Conservation (phyloP, 371 early-diverging fungal genomes). For the Capniomyces stellatus region DNA sequence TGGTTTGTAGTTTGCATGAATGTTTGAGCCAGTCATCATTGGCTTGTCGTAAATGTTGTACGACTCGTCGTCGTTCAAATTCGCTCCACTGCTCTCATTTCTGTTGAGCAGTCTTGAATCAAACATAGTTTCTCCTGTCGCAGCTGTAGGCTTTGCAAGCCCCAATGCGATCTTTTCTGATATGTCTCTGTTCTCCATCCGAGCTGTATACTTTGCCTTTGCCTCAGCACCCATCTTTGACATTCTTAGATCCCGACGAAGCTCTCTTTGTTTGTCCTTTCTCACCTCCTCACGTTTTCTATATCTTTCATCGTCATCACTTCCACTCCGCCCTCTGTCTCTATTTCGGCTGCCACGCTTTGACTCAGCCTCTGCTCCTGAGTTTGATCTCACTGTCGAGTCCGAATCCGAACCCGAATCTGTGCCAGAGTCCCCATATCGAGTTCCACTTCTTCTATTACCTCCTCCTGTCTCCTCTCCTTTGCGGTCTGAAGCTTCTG, state of each 20-base stretch:
- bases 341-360: neutral
- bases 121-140: constrained; percentile 63
- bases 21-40: constrained; percentile 47
- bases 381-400: neutral
- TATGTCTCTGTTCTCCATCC: constrained; percentile 74
- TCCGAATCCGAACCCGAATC: neutral
- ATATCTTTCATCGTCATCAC: constrained; percentile 31
- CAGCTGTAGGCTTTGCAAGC: constrained; percentile 67
- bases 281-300: constrained; percentile 79
- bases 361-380: neutral
- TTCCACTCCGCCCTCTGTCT: neutral
- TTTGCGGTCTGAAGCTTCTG: no score
- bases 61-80: constrained; percentile 73
- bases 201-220: constrained; percentile 57
- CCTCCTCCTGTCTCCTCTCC: no score
- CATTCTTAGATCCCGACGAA: constrained; percentile 74
- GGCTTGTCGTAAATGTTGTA: constrained; percentile 82
- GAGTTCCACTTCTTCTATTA: neutral
- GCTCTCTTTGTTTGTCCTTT: constrained; percentile 59
- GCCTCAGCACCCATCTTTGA: constrained; percentile 80
- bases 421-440: neutral
- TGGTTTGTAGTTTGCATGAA: constrained; percentile 64
- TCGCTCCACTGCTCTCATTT: constrained; percentile 62
- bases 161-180: constrained; percentile 96
- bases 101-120: constrained; percentile 90